Percentiles rank a stretch among this genome's conserved stretches.
Conservation (phyloP, 2,329 filamentous ascomycete genomes). For the Aplosporella prunicola region DNA sequence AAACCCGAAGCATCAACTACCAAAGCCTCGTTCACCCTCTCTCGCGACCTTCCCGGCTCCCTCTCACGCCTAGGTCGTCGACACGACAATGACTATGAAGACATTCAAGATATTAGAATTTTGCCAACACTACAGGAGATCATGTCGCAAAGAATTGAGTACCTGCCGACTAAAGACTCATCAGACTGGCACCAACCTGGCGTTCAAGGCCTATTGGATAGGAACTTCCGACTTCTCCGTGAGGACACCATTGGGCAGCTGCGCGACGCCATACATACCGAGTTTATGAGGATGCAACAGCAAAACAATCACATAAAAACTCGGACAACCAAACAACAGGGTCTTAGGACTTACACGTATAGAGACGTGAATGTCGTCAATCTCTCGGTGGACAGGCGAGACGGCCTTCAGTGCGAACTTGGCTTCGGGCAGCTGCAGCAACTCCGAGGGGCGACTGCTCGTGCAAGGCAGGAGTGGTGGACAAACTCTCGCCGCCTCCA, state of each 20-base stretch:
- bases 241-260: slow-evolving; percentile 47
- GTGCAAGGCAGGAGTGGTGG: slow-evolving; percentile 21
- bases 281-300: slow-evolving; percentile 3
- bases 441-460: slow-evolving; percentile 12
- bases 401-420: slow-evolving; percentile 17
- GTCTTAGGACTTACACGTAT: slow-evolving; percentile 18
- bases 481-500: slow-evolving; percentile 19
- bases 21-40: background rate
- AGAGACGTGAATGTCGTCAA: slow-evolving; percentile 15
- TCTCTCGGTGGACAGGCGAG: slow-evolving; percentile 14
- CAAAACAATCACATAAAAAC: slow-evolving; percentile 10
- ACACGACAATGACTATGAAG: slow-evolving; percentile 25
- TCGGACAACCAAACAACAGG: slow-evolving; percentile 12
- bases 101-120: slow-evolving; percentile 23
- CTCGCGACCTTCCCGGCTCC: slow-evolving; percentile 16
- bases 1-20: background rate
- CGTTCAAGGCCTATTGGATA: slow-evolving; percentile 38
- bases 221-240: slow-evolving; percentile 46
- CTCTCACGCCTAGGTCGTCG: slow-evolving; percentile 13
- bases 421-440: slow-evolving; percentile 17
- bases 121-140: slow-evolving; percentile 26
- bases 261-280: slow-evolving; percentile 29
- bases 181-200: slow-evolving; percentile 4
- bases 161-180: slow-evolving; percentile 18
- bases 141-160: slow-evolving; percentile 30